Conservation (phyloP, 2,329 filamentous ascomycete species). For the Talaromyces sp. region DNA sequence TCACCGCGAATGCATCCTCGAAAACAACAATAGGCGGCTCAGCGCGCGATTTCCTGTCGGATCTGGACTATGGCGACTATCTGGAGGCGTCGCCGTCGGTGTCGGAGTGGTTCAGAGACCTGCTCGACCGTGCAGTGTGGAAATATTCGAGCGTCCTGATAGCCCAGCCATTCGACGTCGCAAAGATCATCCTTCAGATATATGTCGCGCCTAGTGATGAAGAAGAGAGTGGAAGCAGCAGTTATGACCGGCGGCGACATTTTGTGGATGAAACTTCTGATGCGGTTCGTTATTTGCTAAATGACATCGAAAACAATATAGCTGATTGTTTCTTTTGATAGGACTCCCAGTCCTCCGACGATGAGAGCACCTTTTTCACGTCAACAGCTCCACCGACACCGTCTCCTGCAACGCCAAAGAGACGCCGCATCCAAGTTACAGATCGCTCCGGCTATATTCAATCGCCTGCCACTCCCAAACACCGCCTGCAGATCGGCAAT, state of each 20-base stretch:
- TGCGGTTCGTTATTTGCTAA: constrained; percentile 22
- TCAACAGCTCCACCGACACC: constrained; percentile 47
- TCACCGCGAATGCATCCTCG: constrained; percentile 33
- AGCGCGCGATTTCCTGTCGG: constrained; percentile 79
- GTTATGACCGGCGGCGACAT: not conserved
- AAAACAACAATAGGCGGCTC: constrained; percentile 53
- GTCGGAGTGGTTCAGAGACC: constrained; percentile 66
- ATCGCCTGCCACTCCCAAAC: constrained; percentile 38
- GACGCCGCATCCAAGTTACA: constrained; percentile 37
- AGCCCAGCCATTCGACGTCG: constrained; percentile 94
- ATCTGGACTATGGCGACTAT: constrained; percentile 89
- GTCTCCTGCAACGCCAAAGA: constrained; percentile 37
- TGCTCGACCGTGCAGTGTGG: constrained; percentile 82
- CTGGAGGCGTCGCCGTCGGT: constrained; percentile 71
- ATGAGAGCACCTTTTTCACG: constrained; percentile 82
- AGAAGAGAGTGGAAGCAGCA: constrained; percentile 22
- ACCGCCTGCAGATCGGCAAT: constrained; percentile 67
- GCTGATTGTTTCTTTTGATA: constrained; percentile 12
- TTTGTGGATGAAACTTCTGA: constrained; percentile 27
- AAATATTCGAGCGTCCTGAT: constrained; percentile 86
- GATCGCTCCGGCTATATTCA: constrained; percentile 43
- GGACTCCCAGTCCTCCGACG: constrained; percentile 53
- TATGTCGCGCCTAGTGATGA: constrained; percentile 45
- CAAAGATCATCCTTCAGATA: constrained; percentile 87
- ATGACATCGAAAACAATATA: not conserved